Evolutionary conservation across 2,329 filamentous ascomycete species (phyloP).

Genomic region (Xenoacremonium recifei): DNA sequence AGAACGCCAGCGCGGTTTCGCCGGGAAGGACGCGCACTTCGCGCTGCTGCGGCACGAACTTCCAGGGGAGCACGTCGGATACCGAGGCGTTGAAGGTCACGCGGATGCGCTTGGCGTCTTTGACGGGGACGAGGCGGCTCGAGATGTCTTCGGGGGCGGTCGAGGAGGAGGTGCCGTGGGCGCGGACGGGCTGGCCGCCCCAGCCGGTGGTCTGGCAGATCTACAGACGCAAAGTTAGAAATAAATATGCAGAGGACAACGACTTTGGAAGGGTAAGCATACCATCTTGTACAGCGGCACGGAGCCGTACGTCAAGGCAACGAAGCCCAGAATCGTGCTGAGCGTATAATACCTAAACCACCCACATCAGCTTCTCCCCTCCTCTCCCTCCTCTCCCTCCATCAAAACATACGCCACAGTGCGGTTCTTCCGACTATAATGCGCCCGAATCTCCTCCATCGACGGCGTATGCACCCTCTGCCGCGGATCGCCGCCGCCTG

Average conservation of each 20-base stretch:
- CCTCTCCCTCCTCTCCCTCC: neutral
- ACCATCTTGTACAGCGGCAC: conserved; percentile 89
- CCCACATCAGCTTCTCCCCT: conserved; percentile 16
- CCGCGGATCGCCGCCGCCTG: conserved; percentile 17
- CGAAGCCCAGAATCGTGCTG: conserved; percentile 75
- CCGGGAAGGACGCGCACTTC: conserved; percentile 94
- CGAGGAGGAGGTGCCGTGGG: conserved; percentile 53
- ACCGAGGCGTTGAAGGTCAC: conserved; percentile 97
- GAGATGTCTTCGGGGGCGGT: conserved; percentile 64
- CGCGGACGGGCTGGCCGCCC: conserved; percentile 89
- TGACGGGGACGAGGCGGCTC: conserved; percentile 76
- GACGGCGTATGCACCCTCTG: conserved; percentile 28
- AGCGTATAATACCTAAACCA: conserved; percentile 67
- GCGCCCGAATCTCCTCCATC: conserved; percentile 64
- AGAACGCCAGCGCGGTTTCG: conserved; percentile 95
- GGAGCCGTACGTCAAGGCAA: conserved; percentile 78
- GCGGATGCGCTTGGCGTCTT: conserved; percentile 77
- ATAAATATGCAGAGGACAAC: neutral
- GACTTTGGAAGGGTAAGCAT: conserved; percentile 13
- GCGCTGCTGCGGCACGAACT: conserved; percentile 93
- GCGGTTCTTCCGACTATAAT: conserved; percentile 66
- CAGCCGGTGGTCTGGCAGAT: conserved; percentile 86
- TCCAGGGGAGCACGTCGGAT: conserved; percentile 94
- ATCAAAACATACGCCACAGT: conserved; percentile 46
- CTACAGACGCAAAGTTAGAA: conserved; percentile 37